Base-by-base conservation (phyloP, 2,329 filamentous ascomycete species). In the Bipolaris sorokiniana region DNA sequence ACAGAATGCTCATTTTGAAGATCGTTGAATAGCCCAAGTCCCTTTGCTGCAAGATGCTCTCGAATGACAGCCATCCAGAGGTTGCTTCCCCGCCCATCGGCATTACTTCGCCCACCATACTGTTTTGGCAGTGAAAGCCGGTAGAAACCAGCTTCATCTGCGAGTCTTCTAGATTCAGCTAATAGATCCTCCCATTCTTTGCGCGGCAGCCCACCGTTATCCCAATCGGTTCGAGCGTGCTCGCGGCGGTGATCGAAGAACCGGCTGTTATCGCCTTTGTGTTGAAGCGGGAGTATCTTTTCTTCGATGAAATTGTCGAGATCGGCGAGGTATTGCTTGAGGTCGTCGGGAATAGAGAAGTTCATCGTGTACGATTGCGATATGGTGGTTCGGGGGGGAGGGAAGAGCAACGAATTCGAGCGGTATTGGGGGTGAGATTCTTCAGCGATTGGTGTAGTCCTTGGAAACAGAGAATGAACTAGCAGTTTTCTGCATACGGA, bases 201-300 rank as follows among this genome's bases (percentile, higher is more conserved):
- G 5, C 79, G 80, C 0, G 86, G 86, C 2, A 88, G 77, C 2
- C 86, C 85, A 54, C 78, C 76, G 38, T 81, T 81, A 51, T 83
- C 81, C 84, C 85, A 88, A 66, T 88, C 81, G 1, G 86, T 88
- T 33, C 86, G 83, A 6, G 84, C 77, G 65, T 87, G 80, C 64
- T 88, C 86, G 61, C 86, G 83, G 16, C 86, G 82, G 71, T 88
- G 83, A 71, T 88, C 85, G 74, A 88, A 88, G 80, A 88, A 88
- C 56, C 85, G 82, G 52, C 85, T 78, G 67, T 88, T 88, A 70
- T 87, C 84, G 65, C 84, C 73, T 22, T 76, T 73, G 59, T 82
- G 73, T 69, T 88, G 84, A 1, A 87, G 75, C 1, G 84, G 84
- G 0, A 76, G 72, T 62, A 86, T 87, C 47, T 80, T 79, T 13